Base-by-base conservation (phyloP, 2,329 filamentous ascomycete genomes). In the Alternaria triticimaculans region DNA sequence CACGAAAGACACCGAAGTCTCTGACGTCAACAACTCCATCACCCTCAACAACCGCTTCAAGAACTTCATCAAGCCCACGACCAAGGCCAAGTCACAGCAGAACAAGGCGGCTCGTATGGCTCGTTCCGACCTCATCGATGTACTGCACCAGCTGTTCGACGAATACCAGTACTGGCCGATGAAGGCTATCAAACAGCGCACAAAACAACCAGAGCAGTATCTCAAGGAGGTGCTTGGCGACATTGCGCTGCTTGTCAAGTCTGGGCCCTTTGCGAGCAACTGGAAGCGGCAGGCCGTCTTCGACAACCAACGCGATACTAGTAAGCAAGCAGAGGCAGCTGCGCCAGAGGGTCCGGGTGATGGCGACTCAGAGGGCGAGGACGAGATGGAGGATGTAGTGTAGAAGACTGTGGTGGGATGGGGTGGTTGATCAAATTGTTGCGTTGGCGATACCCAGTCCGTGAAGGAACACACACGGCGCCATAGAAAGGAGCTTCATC, bases 131-230 rank as follows among this genome's bases (percentile, higher is more conserved):
- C 89, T 99, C 66, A 83, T 97, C 81, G 94, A 97, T 82, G 87
- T 88, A 68, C 89, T 99, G 65, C 94, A 95, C 84, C 83, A 87
- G 53, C 91, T 90, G 77, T 99, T 97, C 88, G 88, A 90, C 60
- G 85, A 91, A 74, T 97, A 92, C 85, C 89, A 90, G 72, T 98
- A 96, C 81, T 99, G 95, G 94, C 90, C 92, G n/a, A 92, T 98
- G 85, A 94, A 93, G 76, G 88, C 91, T 6, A 87, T 99, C 71
- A 93, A 93, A 67, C 86, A 89, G 55, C 84, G 87, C 64, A 87
- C 96, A 43, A 88, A 90, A 63, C 96, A 99, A 81, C 96, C 96
- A 2, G 96, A 98, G 78, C 90, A 91, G n/a, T 98, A 94, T 79
- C 87, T 99, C 65, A 93, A 95, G 58, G 89, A 96, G 77, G 91